phyloP scores from a whole-genome alignment of 768 basidiomycete species.

The Rubroboletus satanas region DNA sequence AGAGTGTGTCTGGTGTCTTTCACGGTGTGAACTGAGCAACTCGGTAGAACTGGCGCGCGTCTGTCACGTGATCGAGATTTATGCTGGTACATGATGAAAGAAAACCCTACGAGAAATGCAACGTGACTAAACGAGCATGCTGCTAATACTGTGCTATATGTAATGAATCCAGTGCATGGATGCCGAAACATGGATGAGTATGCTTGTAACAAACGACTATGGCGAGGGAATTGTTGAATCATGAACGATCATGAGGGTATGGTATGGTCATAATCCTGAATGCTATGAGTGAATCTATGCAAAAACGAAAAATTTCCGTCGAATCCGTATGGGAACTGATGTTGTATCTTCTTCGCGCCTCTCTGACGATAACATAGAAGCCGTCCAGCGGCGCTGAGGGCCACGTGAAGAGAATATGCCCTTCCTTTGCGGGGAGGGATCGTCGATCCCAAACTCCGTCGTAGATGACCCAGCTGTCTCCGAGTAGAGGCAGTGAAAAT shows the following conservation, averaged over 20 bases:
- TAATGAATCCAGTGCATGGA: conserved; percentile 6
- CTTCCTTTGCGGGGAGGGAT: conserved; percentile 10
- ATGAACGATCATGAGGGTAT: conserved; percentile 7
- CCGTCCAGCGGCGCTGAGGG: conserved; percentile 21
- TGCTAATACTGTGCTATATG: conserved; percentile 4
- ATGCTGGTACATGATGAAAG: conserved; percentile 5
- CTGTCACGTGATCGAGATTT: conserved; percentile 27
- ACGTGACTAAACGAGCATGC: conserved; percentile 4
- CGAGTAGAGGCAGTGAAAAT: conserved; percentile 24
- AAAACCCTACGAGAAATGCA: conserved; percentile 12
- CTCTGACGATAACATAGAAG: conserved; percentile 13
- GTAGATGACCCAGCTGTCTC: conserved; percentile 10
- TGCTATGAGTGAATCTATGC: conserved; percentile 30
- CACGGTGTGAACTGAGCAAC: background rate
- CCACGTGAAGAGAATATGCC: conserved; percentile 14
- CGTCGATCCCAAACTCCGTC: conserved; percentile 24
- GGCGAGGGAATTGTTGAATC: background rate
- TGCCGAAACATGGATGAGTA: conserved; percentile 14
- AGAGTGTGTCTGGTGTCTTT: background rate
- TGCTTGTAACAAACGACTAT: conserved; percentile 14
- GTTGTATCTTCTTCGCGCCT: conserved; percentile 13
- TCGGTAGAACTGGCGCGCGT: conserved; percentile 14
- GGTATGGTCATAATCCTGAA: conserved; percentile 10
- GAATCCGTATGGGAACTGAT: conserved; percentile 21
- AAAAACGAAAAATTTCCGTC: conserved; percentile 36